phyloP scores from a whole-genome alignment of 2,329 filamentous ascomycete genomes.

The Amesomyces nigricolor region DNA sequence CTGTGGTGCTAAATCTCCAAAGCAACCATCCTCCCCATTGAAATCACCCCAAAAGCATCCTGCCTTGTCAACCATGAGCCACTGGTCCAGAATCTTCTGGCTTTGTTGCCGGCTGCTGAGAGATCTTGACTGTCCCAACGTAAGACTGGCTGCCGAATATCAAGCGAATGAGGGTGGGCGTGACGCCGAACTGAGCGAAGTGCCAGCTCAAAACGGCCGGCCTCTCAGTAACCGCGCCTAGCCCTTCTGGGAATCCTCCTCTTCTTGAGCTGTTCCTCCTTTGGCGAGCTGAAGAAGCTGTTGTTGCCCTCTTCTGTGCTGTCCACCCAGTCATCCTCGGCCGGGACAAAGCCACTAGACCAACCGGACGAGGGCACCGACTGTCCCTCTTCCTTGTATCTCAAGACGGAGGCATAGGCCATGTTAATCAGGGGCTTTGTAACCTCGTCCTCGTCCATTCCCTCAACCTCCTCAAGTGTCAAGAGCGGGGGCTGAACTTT shows the following conservation, averaged over 20 bases:
- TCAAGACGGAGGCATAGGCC: constrained; percentile 33
- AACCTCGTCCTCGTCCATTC: constrained; percentile 36
- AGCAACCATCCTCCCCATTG: constrained; percentile 9
- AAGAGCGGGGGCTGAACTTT: constrained; percentile 29
- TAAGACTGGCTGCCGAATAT: no score
- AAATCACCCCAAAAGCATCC: constrained; percentile 6
- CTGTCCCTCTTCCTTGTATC: constrained; percentile 20
- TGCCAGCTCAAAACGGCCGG: background rate
- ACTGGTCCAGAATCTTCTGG: background rate
- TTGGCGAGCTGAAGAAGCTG: constrained; percentile 22
- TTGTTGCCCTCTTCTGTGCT: constrained; percentile 19
- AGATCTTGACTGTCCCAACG: background rate
- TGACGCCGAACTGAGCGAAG: background rate
- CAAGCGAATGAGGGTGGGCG: no score
- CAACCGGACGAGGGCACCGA: background rate
- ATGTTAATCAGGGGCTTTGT: constrained; percentile 40
- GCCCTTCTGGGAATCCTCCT: constrained; percentile 14
- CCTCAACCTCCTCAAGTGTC: constrained; percentile 35
- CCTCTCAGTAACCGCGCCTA: constrained; percentile 17
- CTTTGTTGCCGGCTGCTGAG: background rate
- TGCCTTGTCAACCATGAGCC: background rate
- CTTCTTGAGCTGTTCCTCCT: constrained; percentile 15
- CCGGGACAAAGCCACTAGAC: constrained; percentile 11
- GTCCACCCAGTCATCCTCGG: constrained; percentile 22
- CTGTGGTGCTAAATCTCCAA: constrained; percentile 15